Base-by-base conservation (phyloP, 169 alveolate genomes). In the Plasmodium billcollinsi region DNA sequence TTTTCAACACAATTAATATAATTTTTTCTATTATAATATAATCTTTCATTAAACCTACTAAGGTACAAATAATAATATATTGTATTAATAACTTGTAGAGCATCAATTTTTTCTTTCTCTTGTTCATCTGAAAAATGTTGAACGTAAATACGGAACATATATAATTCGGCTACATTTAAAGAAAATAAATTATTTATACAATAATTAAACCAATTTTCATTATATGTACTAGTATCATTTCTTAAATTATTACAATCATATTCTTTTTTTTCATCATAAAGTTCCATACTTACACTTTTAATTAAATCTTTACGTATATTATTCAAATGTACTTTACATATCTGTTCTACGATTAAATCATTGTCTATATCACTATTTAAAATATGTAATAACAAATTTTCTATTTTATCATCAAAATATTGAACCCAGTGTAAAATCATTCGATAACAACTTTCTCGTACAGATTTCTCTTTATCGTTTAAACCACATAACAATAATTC, bases 81-180 rank as follows among this genome's bases (percentile, higher is more conserved):
- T 1, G 66, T 45, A 12, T 74, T 73, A 58, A 88, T 58, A n/a
- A 74, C 92, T 29, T 88, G 45, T 26, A 88, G 33, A 11, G 88
- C 89, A n/a, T 74, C 92, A 2, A 74, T 74, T 67, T 88, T 88
- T 72, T 74, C 92, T 52, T 74, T 74, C 29, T 74, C 89, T 29
- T 74, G 92, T 3, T 88, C 92, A 20, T 73, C 85, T 2, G 74
- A 72, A 66, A 88, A 74, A 26, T 74, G 85, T 29, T 83, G 91
- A 9, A 83, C 91, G 39, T 83, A 83, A 3, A 83, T 54, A 1
- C 91, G 72, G 1, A 83, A 63, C 33, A 83, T 61, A 50, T 83
- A 83, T 5, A 83, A 29, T 12, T 83, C 91, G 6, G 86, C 91
- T 15, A 85, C 45, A 63, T 83, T 83, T 43, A 83, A 18, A n/a